Evolutionary conservation across 176 grass and related monocot genomes (phyloP), one percentile per base, ranked within the genome.

Genomic region (Rhipidocladum racemiflorum): DNA sequence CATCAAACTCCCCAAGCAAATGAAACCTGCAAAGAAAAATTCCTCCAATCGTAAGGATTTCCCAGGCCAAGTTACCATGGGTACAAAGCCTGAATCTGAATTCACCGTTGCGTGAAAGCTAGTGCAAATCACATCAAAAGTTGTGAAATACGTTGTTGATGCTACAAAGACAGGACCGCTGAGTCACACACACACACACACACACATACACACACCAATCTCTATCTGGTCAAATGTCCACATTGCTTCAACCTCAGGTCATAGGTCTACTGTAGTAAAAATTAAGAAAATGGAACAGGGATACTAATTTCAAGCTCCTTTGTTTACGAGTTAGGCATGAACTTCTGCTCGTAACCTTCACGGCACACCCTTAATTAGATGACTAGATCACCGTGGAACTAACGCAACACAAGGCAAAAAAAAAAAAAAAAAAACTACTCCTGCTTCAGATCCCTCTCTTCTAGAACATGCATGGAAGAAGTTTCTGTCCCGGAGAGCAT

Each of bases 1-100:
- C 94, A 30, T 97, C 94, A 7, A 97, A 97, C 64, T 97, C 94
- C n/a, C 46, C 87, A 0, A 97, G 85, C 76, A 86, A 54, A 90
- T 97, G 94, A 84, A 97, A 97, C 89, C 94, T 97, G 46, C 50
- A 72, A 34, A 25, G 9, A 74, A 50, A 43, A 66, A 16, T 61
- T 27, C 8, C 21, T 74, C 28, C 7, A 0, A 71, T 18, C 9
- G 51, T 17, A 59, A 78, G 23, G 18, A 29, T 29, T 45, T 18
- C 44, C 8, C n/a, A 21, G 34, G 3, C 21, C 68, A 72, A 15
- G 3, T 35, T 54, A 83, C 9, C 57, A 4, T 14, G 0, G 3
- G 10, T 15, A 83, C 18, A 42, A 20, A 14, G 9, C 23, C 35
- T 20, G 45, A 48, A 67, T 20, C 9, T 18, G 46, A 53, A 65